phyloP scores from a whole-genome alignment of 2,329 filamentous ascomycete species.

The Chaetomium sp. region DNA sequence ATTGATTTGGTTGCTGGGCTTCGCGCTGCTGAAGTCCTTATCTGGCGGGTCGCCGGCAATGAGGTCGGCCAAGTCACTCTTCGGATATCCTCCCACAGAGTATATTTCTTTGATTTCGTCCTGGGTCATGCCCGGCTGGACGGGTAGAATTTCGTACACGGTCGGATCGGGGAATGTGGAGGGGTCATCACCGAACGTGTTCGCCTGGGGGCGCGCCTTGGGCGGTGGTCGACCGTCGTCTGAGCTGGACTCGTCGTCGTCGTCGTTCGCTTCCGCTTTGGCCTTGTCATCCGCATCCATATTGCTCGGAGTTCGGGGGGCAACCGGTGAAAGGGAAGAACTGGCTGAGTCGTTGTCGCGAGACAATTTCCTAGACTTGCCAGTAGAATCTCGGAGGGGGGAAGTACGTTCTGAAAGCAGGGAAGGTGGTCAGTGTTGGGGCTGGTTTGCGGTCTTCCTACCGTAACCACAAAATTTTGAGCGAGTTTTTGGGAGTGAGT shows the following conservation, averaged over 20 bases:
- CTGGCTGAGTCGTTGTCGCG: slow-evolving; percentile 50
- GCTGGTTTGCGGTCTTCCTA: not conserved
- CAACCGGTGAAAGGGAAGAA: slow-evolving; percentile 54
- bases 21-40: slow-evolving; percentile 90
- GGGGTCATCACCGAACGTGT: slow-evolving; percentile 89
- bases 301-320: slow-evolving; percentile 43
- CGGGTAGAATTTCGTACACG: slow-evolving; percentile 81
- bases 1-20: slow-evolving; percentile 89
- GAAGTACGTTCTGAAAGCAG: slow-evolving; percentile 44
- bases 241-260: slow-evolving; percentile 41
- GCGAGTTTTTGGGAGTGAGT: slow-evolving; percentile 2
- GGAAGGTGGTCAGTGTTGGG: slow-evolving; percentile 14
- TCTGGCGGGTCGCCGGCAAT: slow-evolving; percentile 88
- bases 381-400: slow-evolving; percentile 42
- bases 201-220: slow-evolving; percentile 64
- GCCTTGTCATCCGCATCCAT: slow-evolving; percentile 55
- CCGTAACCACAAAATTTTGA: not conserved
- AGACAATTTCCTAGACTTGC: slow-evolving; percentile 45
- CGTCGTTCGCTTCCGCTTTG: slow-evolving; percentile 27
- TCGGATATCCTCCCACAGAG: slow-evolving; percentile 78
- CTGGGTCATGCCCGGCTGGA: slow-evolving; percentile 68
- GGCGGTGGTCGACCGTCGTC: slow-evolving; percentile 56
- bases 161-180: slow-evolving; percentile 88
- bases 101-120: slow-evolving; percentile 85
- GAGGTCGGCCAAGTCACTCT: slow-evolving; percentile 70